phyloP scores from a whole-genome alignment of 495 filamentous ascomycete species.

The Cenococcum geophilum region DNA sequence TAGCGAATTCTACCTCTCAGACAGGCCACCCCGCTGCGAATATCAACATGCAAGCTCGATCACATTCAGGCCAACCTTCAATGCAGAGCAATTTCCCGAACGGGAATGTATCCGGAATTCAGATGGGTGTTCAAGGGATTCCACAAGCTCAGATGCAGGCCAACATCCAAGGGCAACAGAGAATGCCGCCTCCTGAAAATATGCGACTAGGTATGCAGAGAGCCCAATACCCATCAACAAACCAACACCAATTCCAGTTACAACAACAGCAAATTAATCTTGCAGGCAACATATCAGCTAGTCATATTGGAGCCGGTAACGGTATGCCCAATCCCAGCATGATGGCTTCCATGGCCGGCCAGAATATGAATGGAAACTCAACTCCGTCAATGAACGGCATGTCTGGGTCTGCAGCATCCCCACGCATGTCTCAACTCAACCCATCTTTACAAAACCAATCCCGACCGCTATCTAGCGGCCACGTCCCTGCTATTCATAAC shows the following conservation, averaged over 20 bases:
- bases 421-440: conserved; percentile 20
- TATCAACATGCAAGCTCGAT: conserved; percentile 15
- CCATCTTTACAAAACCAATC: conserved; percentile 22
- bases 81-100: conserved; percentile 39
- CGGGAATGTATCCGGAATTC: conserved; percentile 47
- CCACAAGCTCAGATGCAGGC: conserved; percentile 67
- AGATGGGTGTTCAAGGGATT: conserved; percentile 61
- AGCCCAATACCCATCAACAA: conserved; percentile 20
- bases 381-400: conserved; percentile 25
- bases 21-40: conserved; percentile 12
- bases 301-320: conserved; percentile 20
- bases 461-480: conserved; percentile 35
- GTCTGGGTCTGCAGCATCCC: conserved; percentile 22
- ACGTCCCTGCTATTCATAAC: conserved; percentile 33
- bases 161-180: conserved; percentile 51
- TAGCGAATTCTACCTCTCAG: conserved; percentile 19
- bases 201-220: conserved; percentile 39
- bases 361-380: conserved; percentile 28
- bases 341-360: conserved; percentile 29
- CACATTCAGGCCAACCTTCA: conserved; percentile 10
- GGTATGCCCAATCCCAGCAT: conserved; percentile 32
- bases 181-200: conserved; percentile 53
- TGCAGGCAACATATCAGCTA: conserved; percentile 18
- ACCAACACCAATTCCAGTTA: conserved; percentile 35
- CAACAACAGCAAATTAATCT: conserved; percentile 34